Base-by-base conservation (phyloP, 306 rosid genomes). In the Medicago ruthenica region DNA sequence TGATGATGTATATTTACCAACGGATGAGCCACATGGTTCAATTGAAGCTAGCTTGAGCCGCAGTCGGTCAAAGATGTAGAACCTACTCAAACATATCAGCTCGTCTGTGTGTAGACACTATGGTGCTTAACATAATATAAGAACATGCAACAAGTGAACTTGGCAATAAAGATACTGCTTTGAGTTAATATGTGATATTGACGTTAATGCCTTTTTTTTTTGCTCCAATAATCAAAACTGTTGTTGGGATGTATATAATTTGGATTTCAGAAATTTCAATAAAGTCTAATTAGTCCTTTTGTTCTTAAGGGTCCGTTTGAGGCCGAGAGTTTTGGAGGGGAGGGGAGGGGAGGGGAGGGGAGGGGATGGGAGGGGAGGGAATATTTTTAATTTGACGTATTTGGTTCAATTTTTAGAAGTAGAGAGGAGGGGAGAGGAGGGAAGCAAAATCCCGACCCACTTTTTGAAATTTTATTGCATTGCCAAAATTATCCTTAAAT, bases 1-100 rank as follows among this genome's bases (percentile, higher is more conserved):
- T 16, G 90, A 95, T 60, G 99, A 95, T 81, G 99, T 95, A 40
- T 95, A 89, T 74, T 84, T 92, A 17, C 99, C 99, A 51, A 95
- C 96, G 51, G 96, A 90, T 36, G 97, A 95, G 85, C 97, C 99
- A 2, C 97, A 90, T 65, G 97, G 99, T 50, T 89, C 99, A 31
- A 92, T 95, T 73, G 82, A 95, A 89, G 97, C 99, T 51, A 92
- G 81, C 86, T 81, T 92, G 83, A 86, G 90, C 85, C 93, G 96
- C 63, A 54, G 67, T 83, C 57, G 83, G 81, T 92, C 99, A 44
- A 95, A 87, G 91, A 73, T 92, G 87, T 95, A 83, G 81, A 77
- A 62, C 17, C 84, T 54, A 9, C 70, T 34, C 37, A 48, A 73
- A 27, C 74, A 74, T 36, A 63, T 16, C 15, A 73, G 83, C 21